phyloP scores from a whole-genome alignment of 139 green algal species.

The Microglena sp. region DNA sequence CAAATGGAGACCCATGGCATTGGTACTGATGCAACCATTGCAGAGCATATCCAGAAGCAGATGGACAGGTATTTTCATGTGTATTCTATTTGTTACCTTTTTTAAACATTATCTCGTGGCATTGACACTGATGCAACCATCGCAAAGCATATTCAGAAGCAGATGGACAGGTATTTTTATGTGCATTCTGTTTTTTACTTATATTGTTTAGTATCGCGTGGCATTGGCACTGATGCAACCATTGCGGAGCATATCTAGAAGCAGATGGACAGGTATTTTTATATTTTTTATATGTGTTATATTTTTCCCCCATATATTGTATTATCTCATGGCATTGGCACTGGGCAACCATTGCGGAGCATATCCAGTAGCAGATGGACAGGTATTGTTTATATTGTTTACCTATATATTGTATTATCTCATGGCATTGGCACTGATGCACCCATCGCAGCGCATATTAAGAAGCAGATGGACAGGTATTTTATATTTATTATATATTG shows the following conservation, averaged over 20 bases:
- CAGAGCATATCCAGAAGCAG: conserved; percentile 71
- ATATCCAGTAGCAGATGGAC: conserved; percentile 61
- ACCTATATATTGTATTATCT: too few species aligned
- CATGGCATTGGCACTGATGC: too few species aligned
- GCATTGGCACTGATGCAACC: conserved; percentile 96
- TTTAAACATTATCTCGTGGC: too few species aligned
- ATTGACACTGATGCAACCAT: conserved; percentile 97
- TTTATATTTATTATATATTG: too few species aligned
- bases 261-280: conserved; percentile 35
- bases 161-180: conserved; percentile 36
- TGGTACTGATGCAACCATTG: conserved; percentile 92
- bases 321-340: conserved; percentile 72
- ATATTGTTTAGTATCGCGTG: conserved; percentile 5
- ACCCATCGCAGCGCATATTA: conserved; percentile 79
- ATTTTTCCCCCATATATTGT: background rate
- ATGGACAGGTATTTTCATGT: conserved; percentile 24
- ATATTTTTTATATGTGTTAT: background rate
- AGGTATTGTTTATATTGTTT: conserved; percentile 10
- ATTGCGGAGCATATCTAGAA: conserved; percentile 72
- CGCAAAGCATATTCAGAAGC: conserved; percentile 70
- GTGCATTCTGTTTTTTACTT: background rate
- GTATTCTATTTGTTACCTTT: too few species aligned
- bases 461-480: conserved; percentile 48
- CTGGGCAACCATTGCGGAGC: conserved; percentile 87
- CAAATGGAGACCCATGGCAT: conserved; percentile 93